Percentiles rank a stretch among this genome's conserved stretches.
Conservation (phyloP, 2,329 filamentous ascomycete species). For the Diaporthe eres region DNA sequence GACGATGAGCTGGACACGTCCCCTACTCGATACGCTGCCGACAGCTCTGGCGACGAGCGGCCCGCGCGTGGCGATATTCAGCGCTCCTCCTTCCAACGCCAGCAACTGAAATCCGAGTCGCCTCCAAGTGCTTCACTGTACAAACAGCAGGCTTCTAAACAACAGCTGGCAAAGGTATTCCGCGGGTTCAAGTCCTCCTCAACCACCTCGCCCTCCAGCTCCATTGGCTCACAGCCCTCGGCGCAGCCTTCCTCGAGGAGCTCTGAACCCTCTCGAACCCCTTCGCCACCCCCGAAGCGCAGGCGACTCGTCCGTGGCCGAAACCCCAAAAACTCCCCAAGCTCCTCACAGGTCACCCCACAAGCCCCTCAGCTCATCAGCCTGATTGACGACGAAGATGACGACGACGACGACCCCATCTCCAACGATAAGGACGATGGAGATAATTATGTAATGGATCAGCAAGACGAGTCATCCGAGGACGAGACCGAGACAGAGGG, state of each 20-base stretch:
- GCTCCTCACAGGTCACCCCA: conserved; percentile 22
- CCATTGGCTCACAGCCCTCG: conserved; percentile 31
- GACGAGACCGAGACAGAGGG: conserved; percentile 58
- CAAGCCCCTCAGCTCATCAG: conserved; percentile 22
- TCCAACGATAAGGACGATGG: conserved; percentile 39
- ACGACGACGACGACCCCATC: conserved; percentile 29
- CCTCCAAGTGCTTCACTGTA: conserved; percentile 44
- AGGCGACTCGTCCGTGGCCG: conserved; percentile 36
- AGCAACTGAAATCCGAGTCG: conserved; percentile 54
- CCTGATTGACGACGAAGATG: conserved; percentile 36
- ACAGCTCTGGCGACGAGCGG: conserved; percentile 69
- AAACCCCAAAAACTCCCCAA: conserved; percentile 30
- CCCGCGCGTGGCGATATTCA: conserved; percentile 73
- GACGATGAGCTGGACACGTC: conserved; percentile 48
- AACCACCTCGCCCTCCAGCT: conserved; percentile 25
- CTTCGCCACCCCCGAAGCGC: conserved; percentile 38
- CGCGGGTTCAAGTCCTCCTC: conserved; percentile 14
- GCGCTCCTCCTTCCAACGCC: conserved; percentile 68
- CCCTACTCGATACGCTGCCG: conserved; percentile 63
- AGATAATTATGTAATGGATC: conserved; percentile 36
- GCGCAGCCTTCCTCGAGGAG: conserved; percentile 31
- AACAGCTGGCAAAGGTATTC: conserved; percentile 41
- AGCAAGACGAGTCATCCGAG: conserved; percentile 50
- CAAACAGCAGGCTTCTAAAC: conserved; percentile 35
- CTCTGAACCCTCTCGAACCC: conserved; percentile 31